Base-by-base conservation (phyloP, 495 filamentous ascomycete genomes). In the Penicillium ucsense region DNA sequence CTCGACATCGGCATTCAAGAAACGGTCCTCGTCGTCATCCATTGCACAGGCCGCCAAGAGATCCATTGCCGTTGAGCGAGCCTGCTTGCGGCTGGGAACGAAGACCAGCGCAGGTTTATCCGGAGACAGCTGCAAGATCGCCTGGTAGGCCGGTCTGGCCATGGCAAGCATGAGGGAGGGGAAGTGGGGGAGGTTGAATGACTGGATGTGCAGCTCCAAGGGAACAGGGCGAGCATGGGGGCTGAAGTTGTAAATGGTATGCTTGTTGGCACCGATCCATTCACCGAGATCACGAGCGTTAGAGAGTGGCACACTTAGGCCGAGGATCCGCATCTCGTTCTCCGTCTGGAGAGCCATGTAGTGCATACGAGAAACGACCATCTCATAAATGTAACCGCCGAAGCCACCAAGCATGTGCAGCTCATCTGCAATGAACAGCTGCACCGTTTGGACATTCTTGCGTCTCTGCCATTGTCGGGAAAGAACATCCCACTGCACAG, bases 211-310 rank as follows among this genome's bases (percentile, higher is more conserved):
- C 33, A 99, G 81, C 57, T 97, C 92, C 35, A 99, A 66, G 3
- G 90, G 90, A 2, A 94, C 79, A 4, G 88, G 83, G 27, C 92
- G 82, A 47, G 89, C 81, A 57, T 90, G 82, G 3, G 92, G 92
- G 57, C 88, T 95, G 75, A 99, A 99, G 68, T 97, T 99, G 75
- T 86, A 97, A 48, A 95, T 94, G 33, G 88, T 94, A 61, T 99
- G 94, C 72, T 95, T 97, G 49, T 82, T 91, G n/a, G 92, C 94
- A 48, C 94, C 94, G 54, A 97, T 94, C 92, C 92, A 99, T 66
- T 97, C 94, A 38, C 94, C 90, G 49, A 97, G 79, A 60, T 97
- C 92, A 37, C 90, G 81, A 35, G 92, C 71, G 63, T 95, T 97
- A 8, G 92, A 84, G 29, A 99, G 76, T 11, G 91, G 90, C 37